Evolutionary conservation across 2,329 filamentous ascomycete species (phyloP).

Genomic region (Venturia aucupariae): DNA sequence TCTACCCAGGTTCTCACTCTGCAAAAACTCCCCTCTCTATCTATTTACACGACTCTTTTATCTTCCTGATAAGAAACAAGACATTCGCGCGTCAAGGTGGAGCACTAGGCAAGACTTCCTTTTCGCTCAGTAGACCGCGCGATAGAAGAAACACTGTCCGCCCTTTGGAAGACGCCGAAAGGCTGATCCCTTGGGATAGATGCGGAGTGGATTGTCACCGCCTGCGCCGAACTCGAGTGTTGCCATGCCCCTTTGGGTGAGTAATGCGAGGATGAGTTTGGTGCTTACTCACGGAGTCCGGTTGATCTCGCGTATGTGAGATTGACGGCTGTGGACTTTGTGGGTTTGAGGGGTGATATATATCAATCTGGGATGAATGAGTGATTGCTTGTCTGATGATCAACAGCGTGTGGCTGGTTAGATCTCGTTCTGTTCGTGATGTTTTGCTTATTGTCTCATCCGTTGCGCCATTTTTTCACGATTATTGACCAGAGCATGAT

Average conservation of each 20-base stretch:
- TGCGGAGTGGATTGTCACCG: conserved; percentile 1
- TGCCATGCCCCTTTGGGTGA: background rate
- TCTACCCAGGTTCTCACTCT: background rate
- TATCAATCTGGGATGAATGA: background rate
- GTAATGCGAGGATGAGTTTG: background rate
- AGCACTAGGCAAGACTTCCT: conserved; percentile 15
- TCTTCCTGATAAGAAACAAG: background rate
- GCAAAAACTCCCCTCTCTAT: background rate
- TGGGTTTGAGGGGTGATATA: background rate
- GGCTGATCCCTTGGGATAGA: conserved; percentile 1
- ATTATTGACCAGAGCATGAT: no score
- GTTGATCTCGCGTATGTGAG: background rate
- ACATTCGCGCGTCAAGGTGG: conserved; percentile 14
- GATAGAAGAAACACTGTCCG: conserved; percentile 12
- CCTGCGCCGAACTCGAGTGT: background rate
- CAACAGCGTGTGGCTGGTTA: no score
- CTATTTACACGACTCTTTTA: background rate
- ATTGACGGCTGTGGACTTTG: background rate
- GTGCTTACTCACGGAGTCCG: background rate
- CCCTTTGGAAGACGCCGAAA: background rate
- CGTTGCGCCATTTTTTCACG: no score
- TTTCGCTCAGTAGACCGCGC: conserved; percentile 14
- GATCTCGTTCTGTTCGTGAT: no score
- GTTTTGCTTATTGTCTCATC: no score
- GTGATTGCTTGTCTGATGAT: no score